Evolutionary conservation across 345 rosid species (phyloP), one percentile per base, ranked within the genome.

Genomic region (Boechera stricta): DNA sequence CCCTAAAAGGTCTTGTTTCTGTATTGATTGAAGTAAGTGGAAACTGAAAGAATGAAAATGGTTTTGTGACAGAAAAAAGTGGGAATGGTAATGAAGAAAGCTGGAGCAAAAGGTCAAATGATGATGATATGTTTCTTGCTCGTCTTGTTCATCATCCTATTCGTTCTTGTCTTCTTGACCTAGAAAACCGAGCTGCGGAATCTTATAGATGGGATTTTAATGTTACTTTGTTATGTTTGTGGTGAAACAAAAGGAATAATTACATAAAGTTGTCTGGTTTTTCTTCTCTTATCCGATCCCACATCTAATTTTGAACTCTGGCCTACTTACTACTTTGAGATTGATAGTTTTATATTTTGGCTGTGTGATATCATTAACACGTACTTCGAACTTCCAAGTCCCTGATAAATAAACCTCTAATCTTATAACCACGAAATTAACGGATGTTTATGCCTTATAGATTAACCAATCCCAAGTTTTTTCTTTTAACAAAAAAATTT

Each of bases 31-130:
- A 69, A 65, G 29, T 24, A 29, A 10, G 36, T 74, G 61, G 61
- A 60, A 58, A 15, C 6, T 33, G 41, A 51, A 59, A 31, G 59
- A 48, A 38, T 44, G n/a, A 42, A 18, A 61, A 11, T 82, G 63
- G 54, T 18, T 16, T 47, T 58, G 66, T 69, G 47, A 80, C 97
- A 94, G 98, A 95, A 95, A 86, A 95, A 91, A 75, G 98, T 95
- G 72, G 96, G 89, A 10, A 86, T 93, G 94, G 96, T 95, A 63
- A 95, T 95, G 99, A 95, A 91, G 91, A 95, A 91, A 81, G 98
- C 98, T 39, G 78, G 99, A 60, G 88, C 89, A 7, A 95, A 91
- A 86, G 98, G 97, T 8, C 99, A 95, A 77, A 65, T 87, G 62
- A 90, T 95, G 98, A 93, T 95, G 99, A 95, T 91, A 69, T 59